phyloP scores from a whole-genome alignment of 805 yeast species.

The Candida xyloterini region DNA sequence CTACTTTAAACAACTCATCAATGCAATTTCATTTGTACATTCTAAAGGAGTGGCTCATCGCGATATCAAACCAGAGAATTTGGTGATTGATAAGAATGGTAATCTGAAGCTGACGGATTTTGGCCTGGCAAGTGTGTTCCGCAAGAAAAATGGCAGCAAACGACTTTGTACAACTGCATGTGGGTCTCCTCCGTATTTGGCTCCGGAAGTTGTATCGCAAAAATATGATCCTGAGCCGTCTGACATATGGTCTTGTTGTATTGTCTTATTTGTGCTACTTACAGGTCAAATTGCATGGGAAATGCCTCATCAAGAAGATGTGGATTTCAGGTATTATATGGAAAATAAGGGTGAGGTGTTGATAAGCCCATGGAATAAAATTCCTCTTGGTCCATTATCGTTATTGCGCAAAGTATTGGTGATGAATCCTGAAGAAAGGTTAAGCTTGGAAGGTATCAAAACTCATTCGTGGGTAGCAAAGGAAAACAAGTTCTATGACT shows the following conservation, averaged over 20 bases:
- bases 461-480: slow-evolving; percentile 56
- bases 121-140: slow-evolving; percentile 66
- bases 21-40: slow-evolving; percentile 61
- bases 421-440: slow-evolving; percentile 45
- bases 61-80: slow-evolving; percentile 68
- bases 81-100: slow-evolving; percentile 59
- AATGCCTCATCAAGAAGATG: slow-evolving; percentile 52
- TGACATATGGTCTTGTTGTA: slow-evolving; percentile 72
- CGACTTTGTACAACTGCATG: slow-evolving; percentile 52
- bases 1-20: slow-evolving; percentile 62
- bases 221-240: slow-evolving; percentile 53
- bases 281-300: slow-evolving; percentile 76
- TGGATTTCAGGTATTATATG: slow-evolving; percentile 35
- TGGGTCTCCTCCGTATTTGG: slow-evolving; percentile 77
- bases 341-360: slow-evolving; percentile 44
- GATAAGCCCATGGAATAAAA: slow-evolving; percentile 52
- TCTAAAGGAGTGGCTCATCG: slow-evolving; percentile 63
- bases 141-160: slow-evolving; percentile 44
- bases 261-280: slow-evolving; percentile 57
- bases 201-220: slow-evolving; percentile 61
- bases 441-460: slow-evolving; percentile 39
- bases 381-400: slow-evolving; percentile 48
- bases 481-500: slow-evolving; percentile 40
- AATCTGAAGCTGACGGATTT: slow-evolving; percentile 74
- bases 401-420: slow-evolving; percentile 51